phyloP scores from a whole-genome alignment of 2,329 filamentous ascomycete genomes.

The Claviceps lovelessii region DNA sequence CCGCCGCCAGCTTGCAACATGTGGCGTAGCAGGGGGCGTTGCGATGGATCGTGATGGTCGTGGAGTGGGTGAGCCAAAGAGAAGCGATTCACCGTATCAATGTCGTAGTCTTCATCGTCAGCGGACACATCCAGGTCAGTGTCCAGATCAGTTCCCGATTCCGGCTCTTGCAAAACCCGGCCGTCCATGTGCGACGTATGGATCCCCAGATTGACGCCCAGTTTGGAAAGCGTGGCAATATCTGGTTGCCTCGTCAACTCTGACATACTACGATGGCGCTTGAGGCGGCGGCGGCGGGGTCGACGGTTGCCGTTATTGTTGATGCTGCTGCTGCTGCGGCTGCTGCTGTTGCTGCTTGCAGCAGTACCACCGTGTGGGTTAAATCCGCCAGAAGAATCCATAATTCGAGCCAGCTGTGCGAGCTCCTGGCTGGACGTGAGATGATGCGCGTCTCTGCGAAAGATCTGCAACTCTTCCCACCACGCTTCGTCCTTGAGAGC shows the following conservation, averaged over 20 bases:
- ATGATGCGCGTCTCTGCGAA: constrained; percentile 27
- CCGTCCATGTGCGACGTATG: constrained; percentile 58
- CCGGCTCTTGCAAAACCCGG: constrained; percentile 37
- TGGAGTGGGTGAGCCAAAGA: constrained; percentile 12
- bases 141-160: constrained; percentile 17
- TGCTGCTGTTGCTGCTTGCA: constrained; percentile 11
- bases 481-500: constrained; percentile 59
- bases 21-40: constrained; percentile 11
- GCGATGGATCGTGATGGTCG: constrained; percentile 4
- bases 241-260: constrained; percentile 49
- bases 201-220: constrained; percentile 58
- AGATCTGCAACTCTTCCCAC: constrained; percentile 62
- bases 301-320: background rate
- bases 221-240: constrained; percentile 33
- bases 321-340: constrained; percentile 11
- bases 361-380: constrained; percentile 26
- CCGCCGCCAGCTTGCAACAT: background rate
- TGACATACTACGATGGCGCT: constrained; percentile 32
- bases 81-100: constrained; percentile 13
- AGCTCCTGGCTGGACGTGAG: constrained; percentile 29
- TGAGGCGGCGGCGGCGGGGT: too few species aligned
- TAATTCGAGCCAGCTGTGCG: constrained; percentile 27
- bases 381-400: constrained; percentile 30
- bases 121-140: constrained; percentile 18
- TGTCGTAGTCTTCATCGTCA: constrained; percentile 17